A percentile compares a stretch with the other conserved stretches of the same genome.
phyloP scores from a whole-genome alignment of 2,329 filamentous ascomycete genomes.

The Akanthomyces dipterigenus region DNA sequence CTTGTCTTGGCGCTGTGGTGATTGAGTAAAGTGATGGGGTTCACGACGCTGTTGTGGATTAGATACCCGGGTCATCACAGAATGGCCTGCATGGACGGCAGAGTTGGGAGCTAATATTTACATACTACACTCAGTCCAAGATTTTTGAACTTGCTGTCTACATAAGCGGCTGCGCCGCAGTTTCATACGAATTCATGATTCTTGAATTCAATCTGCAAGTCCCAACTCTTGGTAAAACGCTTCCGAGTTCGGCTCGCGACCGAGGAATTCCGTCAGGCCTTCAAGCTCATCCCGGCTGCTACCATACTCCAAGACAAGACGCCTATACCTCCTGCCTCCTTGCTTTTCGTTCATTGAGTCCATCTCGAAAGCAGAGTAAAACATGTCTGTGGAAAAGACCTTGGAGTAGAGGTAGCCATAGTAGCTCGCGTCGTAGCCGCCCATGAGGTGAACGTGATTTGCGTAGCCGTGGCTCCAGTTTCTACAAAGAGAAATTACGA shows the following conservation, averaged over 20 bases:
- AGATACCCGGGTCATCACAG: too few relatives aligned
- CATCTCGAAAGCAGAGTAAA: slow-evolving; percentile 69
- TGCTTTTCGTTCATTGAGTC: slow-evolving; percentile 66
- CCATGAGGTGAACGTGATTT: slow-evolving; percentile 75
- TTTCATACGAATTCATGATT: too few relatives aligned
- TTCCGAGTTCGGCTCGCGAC: slow-evolving; percentile 67
- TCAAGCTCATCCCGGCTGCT: slow-evolving; percentile 76
- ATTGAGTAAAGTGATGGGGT: too few relatives aligned
- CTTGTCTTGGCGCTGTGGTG: too few relatives aligned
- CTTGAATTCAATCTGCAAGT: too few relatives aligned
- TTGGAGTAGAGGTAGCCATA: slow-evolving; percentile 69
- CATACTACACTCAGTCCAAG: too few relatives aligned
- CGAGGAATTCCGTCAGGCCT: slow-evolving; percentile 70
- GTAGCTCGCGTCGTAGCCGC: slow-evolving; percentile 79
- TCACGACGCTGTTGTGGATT: too few relatives aligned
- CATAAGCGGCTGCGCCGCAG: too few relatives aligned
- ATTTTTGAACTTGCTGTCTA: too few relatives aligned
- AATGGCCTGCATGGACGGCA: too few relatives aligned
- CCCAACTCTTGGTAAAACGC: slow-evolving; percentile 58
- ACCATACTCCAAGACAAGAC: slow-evolving; percentile 70
- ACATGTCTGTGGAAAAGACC: slow-evolving; percentile 82
- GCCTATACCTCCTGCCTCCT: slow-evolving; percentile 68
- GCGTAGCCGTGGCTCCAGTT: slow-evolving; percentile 72
- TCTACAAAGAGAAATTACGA: slow-evolving; percentile 25
- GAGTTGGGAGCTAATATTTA: too few relatives aligned